These are phyloP conservation scores for Crithidia expoeki DNA, from an alignment of 208 protist species.

Conservation along the genomic window DNA sequence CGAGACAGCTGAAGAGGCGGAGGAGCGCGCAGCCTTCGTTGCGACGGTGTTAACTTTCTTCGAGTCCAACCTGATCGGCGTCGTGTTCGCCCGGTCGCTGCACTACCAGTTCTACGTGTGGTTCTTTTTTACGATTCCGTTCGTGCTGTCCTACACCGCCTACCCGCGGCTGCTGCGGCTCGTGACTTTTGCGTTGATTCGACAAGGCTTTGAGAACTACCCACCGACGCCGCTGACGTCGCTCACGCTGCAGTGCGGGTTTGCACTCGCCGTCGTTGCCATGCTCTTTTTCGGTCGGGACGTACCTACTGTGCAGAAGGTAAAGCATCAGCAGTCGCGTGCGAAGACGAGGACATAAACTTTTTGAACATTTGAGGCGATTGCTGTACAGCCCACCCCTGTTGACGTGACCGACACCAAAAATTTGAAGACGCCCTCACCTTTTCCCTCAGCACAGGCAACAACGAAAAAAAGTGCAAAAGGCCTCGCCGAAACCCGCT, in stretches of 20 bases:
- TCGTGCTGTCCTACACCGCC: constrained; percentile 57
- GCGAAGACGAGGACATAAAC: neutral
- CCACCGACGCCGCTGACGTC: constrained; percentile 62
- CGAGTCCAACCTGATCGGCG: constrained; percentile 90
- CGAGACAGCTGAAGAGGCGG: constrained; percentile 16
- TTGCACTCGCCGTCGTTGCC: constrained; percentile 41
- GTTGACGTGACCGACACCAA: neutral
- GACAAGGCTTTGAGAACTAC: constrained; percentile 67
- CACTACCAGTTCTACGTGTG: constrained; percentile 95
- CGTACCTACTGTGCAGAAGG: neutral
- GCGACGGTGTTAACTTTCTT: constrained; percentile 81
- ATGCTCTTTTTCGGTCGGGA: constrained; percentile 53
- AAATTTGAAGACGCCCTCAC: neutral
- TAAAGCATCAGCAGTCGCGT: neutral
- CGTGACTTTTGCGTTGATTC: constrained; percentile 43
- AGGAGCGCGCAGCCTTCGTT: constrained; percentile 17
- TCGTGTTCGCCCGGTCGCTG: constrained; percentile 85
- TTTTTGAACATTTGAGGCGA: neutral
- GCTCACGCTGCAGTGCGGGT: constrained; percentile 43
- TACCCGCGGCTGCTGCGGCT: constrained; percentile 41
- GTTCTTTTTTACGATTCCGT: constrained; percentile 90
- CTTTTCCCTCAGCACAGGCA: neutral
- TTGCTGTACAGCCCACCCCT: neutral
- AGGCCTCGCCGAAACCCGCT: neutral
- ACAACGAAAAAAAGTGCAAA: neutral